phyloP scores from a whole-genome alignment of 768 basidiomycete species.

The Tricholoma matsutake region DNA sequence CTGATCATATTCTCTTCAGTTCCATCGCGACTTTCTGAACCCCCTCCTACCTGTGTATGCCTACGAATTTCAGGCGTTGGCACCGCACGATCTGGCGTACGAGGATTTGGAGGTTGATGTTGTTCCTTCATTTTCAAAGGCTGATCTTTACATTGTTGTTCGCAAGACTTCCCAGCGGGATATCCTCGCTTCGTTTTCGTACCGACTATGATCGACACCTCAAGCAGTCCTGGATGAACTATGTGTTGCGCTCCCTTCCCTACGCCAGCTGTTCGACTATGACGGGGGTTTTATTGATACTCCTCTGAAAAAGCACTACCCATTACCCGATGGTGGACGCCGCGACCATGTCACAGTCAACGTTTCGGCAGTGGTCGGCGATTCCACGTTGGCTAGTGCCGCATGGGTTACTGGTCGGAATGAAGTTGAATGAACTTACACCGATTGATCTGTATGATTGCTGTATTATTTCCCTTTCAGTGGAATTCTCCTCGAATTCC shows the following conservation, averaged over 20 bases:
- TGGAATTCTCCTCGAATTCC: neutral
- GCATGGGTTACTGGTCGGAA: neutral
- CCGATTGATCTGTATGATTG: neutral
- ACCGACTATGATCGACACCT: slow-evolving; percentile 48
- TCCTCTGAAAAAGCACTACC: neutral
- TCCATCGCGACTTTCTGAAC: slow-evolving; percentile 59
- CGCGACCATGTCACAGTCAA: neutral
- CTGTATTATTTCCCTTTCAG: neutral
- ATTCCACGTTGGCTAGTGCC: neutral
- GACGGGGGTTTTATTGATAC: slow-evolving; percentile 24
- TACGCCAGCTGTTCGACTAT: slow-evolving; percentile 40
- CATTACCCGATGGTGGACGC: neutral
- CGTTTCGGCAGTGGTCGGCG: neutral
- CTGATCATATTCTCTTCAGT: slow-evolving; percentile 30
- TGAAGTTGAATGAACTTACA: too few relatives aligned
- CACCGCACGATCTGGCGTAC: slow-evolving; percentile 43
- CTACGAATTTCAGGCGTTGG: slow-evolving; percentile 46
- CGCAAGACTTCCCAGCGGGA: slow-evolving; percentile 54
- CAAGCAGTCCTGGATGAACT: slow-evolving; percentile 58
- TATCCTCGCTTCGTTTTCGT: slow-evolving; percentile 45
- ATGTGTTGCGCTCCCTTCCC: slow-evolving; percentile 51
- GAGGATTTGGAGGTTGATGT: slow-evolving; percentile 52
- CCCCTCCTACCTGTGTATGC: slow-evolving; percentile 54
- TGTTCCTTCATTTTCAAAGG: neutral
- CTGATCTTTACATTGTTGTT: neutral